phyloP scores from a whole-genome alignment of 2,329 filamentous ascomycete species.

The Aspergillus neoniger region DNA sequence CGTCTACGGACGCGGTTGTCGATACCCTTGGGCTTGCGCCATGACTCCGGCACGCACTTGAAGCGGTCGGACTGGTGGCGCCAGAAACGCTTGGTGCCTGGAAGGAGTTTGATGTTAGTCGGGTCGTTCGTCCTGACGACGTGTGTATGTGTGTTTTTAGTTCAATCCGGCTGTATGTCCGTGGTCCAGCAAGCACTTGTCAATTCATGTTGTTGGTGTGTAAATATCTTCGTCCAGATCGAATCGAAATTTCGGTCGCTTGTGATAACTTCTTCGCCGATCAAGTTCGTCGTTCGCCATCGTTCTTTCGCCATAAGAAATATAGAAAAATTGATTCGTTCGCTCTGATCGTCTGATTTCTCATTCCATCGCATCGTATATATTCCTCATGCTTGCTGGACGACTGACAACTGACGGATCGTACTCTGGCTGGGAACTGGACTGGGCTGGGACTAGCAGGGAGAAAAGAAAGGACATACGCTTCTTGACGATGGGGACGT shows the following conservation, averaged over 20 bases:
- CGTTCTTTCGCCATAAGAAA: not conserved
- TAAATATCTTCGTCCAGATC: not conserved
- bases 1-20: conserved; percentile 96
- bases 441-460: not conserved
- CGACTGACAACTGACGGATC: not conserved
- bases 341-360: not conserved
- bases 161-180: not conserved
- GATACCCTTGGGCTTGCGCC: conserved; percentile 99
- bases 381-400: not conserved
- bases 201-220: not conserved
- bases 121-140: not conserved
- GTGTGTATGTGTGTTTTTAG: not conserved
- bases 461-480: conserved; percentile 64
- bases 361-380: not conserved
- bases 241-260: not conserved
- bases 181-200: not conserved
- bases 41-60: conserved; percentile 85
- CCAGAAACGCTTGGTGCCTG: conserved; percentile 91
- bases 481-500: conserved; percentile 99
- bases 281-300: not conserved
- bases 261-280: not conserved
- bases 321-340: not conserved
- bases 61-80: conserved; percentile 98
- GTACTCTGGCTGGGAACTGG: not conserved
- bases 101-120: conserved; percentile 22